Base-by-base conservation (phyloP, 2,329 filamentous ascomycete genomes). In the Septoria petroselini region DNA sequence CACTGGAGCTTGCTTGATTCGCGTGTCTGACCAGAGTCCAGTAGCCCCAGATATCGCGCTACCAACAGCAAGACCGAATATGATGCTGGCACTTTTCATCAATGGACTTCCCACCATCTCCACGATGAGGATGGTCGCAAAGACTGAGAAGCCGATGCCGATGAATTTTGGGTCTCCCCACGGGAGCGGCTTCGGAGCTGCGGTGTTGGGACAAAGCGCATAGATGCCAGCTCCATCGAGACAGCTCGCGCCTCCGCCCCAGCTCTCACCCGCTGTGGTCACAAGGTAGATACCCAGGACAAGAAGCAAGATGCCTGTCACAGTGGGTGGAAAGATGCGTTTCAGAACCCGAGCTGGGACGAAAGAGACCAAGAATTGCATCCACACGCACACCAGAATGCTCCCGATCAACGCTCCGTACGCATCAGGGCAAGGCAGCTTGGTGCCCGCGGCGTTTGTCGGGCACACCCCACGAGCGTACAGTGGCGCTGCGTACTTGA, bases 111-210 rank as follows among this genome's bases (percentile, higher is more conserved):
- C 55, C 1, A 56, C 40, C 34, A 58, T 56, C 35, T 56, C 55
- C 11, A 58, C 53, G 25, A 58, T 40, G 21, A 58, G 41, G 25
- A 58, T 56, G n/a, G 55, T 58, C 2, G 48, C 55, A 21, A 58
- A 58, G 15, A 56, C 53, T 5, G 53, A 53, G 39, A 58, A 58
- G 4, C 55, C 55, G 15, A 56, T 50, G 2, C 55, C 55, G 23
- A 58, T 56, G 29, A 58, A 50, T 23, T 46, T 53, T 11, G 53
- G 41, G 40, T 58, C 53, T 7, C 55, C 55, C 55, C 55, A 58
- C 12, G 48, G 50, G 23, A 58, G 19, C 4, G 55, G 53, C 38
- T 38, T 53, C 2, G 55, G 55, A 9, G 53, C 55, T 27, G 39
- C 52, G 17, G 45, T 45, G 15, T 48, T 58, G 7, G 55, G 55